Evolutionary conservation across 75 land plant species (phyloP).

Genomic region (Sequoiadendron giganteum): DNA sequence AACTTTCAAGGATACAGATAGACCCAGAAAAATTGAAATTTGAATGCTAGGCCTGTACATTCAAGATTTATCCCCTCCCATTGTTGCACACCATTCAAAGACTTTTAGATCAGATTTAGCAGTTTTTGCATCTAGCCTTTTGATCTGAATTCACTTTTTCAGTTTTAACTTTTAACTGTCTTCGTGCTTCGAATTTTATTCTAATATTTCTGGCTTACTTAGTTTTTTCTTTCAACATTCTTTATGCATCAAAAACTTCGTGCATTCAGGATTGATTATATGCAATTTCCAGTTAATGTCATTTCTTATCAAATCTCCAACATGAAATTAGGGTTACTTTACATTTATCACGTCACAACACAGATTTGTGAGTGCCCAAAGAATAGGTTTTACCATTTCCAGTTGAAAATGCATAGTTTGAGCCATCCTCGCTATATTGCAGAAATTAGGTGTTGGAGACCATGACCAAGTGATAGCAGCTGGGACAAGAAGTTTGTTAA

Average conservation of each 20-base stretch:
- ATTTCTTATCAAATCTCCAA: background rate
- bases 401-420: background rate
- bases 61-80: background rate
- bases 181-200: background rate
- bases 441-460: slow-evolving; percentile 14
- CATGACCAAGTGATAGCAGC: background rate
- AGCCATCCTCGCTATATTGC: slow-evolving; percentile 5
- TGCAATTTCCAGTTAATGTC: background rate
- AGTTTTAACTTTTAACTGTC: background rate
- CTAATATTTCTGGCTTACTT: background rate
- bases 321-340: background rate
- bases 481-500: background rate
- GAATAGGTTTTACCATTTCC: background rate
- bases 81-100: background rate
- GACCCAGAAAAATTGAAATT: background rate
- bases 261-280: background rate
- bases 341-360: background rate
- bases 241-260: background rate
- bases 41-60: background rate
- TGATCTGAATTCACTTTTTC: background rate
- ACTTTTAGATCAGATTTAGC: background rate
- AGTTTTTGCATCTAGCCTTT: background rate
- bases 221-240: background rate
- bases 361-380: background rate
- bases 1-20: background rate